Evolutionary conservation across 2,329 filamentous ascomycete species (phyloP), one percentile per base, ranked within the genome.

Genomic region (Podosphaera xanthii): DNA sequence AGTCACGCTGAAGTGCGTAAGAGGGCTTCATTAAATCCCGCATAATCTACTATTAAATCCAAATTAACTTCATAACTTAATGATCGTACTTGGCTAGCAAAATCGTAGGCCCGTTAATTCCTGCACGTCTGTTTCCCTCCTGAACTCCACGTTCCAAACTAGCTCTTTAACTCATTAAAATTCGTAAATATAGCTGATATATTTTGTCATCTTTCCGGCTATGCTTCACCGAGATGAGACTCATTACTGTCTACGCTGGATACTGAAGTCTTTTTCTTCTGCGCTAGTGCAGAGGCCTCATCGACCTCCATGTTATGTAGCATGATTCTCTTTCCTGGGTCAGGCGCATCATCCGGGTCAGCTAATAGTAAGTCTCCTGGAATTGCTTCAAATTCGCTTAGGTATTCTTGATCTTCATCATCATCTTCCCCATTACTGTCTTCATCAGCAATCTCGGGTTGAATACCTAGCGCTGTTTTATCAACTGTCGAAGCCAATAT

Each of bases 301-400:
- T 75, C 76, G 1, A 78, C 74, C 63, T 81, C 78, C 78, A 81
- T 82, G 64, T 75, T 72, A 65, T 80, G 78, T 14, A 81, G 71
- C 58, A 74, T 76, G 60, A 78, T 73, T 68, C 79, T 77, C 63
- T 75, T 66, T 58, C 65, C 62, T 57, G 63, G 59, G 31, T 66
- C 63, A n/a, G 64, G 60, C 33, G 56, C 61, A 4, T 62, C 62
- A n/a, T 60, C 60, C 58, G 63, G 61, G 35, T 65, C 62, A 5
- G 52, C 61, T 2, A 69, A 46, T n/a, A 69, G 59, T 22, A 60
- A 55, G 30, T 65, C 62, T 0, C 67, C 69, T n/a, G 65, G 52
- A 8, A 65, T 60, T 8, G 61, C 64, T 56, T 70, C 69, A 40
- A 70, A 70, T 53, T 70, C 67, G 33, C 66, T 68, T 7, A 69